A percentile compares a stretch with the other conserved stretches of the same genome.
These are phyloP conservation scores for Ophiostoma novo-ulmi DNA, from an alignment of 2,329 filamentous ascomycete genomes.

Conservation along the genomic window DNA sequence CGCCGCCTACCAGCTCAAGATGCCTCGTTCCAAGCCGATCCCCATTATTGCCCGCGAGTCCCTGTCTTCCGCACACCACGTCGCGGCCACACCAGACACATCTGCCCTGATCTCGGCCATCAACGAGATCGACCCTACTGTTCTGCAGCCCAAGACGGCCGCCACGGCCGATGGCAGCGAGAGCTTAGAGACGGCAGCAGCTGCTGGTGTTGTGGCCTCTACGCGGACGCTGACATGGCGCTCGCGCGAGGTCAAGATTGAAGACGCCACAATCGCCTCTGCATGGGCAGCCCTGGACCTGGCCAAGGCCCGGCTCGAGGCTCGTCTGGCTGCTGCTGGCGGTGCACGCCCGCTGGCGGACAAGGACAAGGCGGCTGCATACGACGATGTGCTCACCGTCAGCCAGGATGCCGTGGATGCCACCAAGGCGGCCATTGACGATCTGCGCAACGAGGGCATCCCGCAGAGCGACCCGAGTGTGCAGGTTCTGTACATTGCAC, in stretches of 20 bases:
- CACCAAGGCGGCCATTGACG: conserved; percentile 88
- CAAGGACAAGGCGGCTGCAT: conserved; percentile 73
- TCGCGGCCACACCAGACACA: conserved; percentile 65
- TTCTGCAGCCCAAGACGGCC: conserved; percentile 53
- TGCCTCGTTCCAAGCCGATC: conserved; percentile 79
- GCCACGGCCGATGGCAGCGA: conserved; percentile 33
- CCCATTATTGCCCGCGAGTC: conserved; percentile 71
- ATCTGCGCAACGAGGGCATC: conserved; percentile 76
- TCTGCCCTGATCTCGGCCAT: conserved; percentile 59
- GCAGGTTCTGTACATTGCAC: conserved; percentile 87
- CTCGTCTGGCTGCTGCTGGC: conserved; percentile 45
- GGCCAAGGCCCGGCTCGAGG: conserved; percentile 47
- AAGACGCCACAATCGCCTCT: conserved; percentile 86
- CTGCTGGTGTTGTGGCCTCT: conserved; percentile 44
- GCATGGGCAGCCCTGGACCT: conserved; percentile 66
- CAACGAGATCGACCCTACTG: conserved; percentile 62
- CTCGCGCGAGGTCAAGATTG: conserved; percentile 75
- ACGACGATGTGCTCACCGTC: conserved; percentile 83
- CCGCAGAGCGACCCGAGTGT: conserved; percentile 78
- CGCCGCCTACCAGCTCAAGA: conserved; percentile 84
- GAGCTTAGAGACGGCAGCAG: conserved; percentile 34
- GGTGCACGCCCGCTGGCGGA: conserved; percentile 40
- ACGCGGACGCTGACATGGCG: conserved; percentile 82
- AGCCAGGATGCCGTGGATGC: conserved; percentile 93
- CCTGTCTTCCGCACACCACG: conserved; percentile 61